Evolutionary conservation across 2,329 filamentous ascomycete genomes (phyloP), one percentile per base, ranked within the genome.

Genomic region (Colletotrichum filicis): DNA sequence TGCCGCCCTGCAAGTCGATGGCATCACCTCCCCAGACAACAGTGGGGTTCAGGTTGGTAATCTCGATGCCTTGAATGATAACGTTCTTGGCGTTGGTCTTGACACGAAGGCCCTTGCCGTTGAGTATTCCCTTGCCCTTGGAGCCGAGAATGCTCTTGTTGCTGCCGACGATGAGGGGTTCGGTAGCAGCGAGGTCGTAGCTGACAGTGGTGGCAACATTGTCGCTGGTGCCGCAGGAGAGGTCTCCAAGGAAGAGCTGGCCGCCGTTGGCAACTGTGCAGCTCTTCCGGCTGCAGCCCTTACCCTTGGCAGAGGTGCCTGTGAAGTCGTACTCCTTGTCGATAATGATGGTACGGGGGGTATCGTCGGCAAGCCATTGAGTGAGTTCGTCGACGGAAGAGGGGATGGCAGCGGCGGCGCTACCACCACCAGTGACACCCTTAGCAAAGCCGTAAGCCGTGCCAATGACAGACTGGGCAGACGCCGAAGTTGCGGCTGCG

Each of bases 381-480:
- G 80, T 76, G 71, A 89, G 84, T 81, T 90, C 83, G 19, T 81
- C 82, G 26, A 81, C 85, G 32, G 82, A 83, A 16, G 79, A 79
- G n/a, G 87, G 87, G 58, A 84, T 83, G 1, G 74, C 75, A 5
- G 86, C 81, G 19, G 83, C 79, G 14, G 86, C 87, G 66, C 76
- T 80, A 32, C 87, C 87, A 76, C 88, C 88, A 59, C 88, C 88
- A 35, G 88, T 89, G 2, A 87, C 85, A 49, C 87, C 78, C 2
- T 75, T 74, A 12, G 79, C 79, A 26, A 81, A 81, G 49, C 79
- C 79, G 35, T 79, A 80, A 2, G 79, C 76, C 19, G 74, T 78
- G 32, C 79, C 79, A 9, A 77, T 71, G n/a, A 81, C 78, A 28
- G 60, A 30, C 63, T 80, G 77, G 14, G 79, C 79, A 22, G 77